phyloP scores from a whole-genome alignment of 169 alveolate species.

The Fabrea salina region DNA sequence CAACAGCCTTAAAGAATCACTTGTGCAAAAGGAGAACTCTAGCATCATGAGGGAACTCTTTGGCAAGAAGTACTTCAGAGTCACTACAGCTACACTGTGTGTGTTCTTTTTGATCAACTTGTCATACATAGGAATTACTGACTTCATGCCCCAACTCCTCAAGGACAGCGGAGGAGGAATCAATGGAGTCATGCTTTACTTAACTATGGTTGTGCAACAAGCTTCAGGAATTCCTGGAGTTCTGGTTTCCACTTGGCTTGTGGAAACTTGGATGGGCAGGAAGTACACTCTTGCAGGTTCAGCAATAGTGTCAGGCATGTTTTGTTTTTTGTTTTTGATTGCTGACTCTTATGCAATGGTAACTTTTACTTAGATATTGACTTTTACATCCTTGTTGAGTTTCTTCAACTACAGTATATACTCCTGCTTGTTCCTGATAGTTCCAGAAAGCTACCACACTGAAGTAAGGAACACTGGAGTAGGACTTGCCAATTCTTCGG shows the following conservation, averaged over 20 bases:
- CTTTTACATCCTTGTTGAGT: neutral
- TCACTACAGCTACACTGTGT: neutral
- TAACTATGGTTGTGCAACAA: neutral
- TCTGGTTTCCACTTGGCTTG: slow-evolving; percentile 13
- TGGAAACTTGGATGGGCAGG: slow-evolving; percentile 5
- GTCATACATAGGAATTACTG: neutral
- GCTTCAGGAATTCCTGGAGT: slow-evolving; percentile 11
- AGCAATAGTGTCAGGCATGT: neutral
- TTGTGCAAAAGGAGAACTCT: neutral
- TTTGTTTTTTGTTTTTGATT: neutral
- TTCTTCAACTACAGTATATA: neutral
- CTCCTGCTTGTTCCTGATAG: neutral
- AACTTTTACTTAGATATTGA: neutral
- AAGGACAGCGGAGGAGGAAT: neutral
- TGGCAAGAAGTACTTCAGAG: neutral
- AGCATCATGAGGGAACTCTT: neutral
- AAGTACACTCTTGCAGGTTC: neutral
- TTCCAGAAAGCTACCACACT: slow-evolving; percentile 6
- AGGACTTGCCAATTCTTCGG: neutral
- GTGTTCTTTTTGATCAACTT: neutral
- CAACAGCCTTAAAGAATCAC: neutral
- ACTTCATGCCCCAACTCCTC: slow-evolving; percentile 12
- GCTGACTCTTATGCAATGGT: neutral
- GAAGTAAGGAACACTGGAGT: neutral
- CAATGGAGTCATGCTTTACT: neutral